Evolutionary conservation across 495 filamentous ascomycete genomes (phyloP).

Genomic region (Daldinia concentrica): DNA sequence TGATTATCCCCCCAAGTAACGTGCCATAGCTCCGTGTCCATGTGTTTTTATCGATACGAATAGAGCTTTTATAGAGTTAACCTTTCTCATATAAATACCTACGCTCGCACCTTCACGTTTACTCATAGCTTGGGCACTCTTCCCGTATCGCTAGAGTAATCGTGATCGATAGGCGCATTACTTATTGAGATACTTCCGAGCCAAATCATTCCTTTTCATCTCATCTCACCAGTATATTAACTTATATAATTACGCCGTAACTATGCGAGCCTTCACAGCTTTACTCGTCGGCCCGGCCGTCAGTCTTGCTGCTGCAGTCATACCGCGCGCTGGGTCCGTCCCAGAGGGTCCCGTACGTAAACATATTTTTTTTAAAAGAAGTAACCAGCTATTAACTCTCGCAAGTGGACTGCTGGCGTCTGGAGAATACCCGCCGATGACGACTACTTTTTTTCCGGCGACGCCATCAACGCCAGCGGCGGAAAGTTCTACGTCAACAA

Average conservation of each 20-base stretch:
- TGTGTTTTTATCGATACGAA: background rate
- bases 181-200: background rate
- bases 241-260: background rate
- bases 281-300: slow-evolving; percentile 17
- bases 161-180: too few relatives aligned
- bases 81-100: background rate
- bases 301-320: slow-evolving; percentile 23
- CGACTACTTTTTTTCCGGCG: slow-evolving; percentile 19
- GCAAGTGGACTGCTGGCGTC: slow-evolving; percentile 33
- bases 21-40: background rate
- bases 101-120: background rate
- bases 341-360: slow-evolving; percentile 14
- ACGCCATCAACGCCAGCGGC: slow-evolving; percentile 39
- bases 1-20: slow-evolving; percentile 21
- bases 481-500: slow-evolving; percentile 45
- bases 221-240: background rate
- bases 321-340: slow-evolving; percentile 2
- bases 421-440: slow-evolving; percentile 28
- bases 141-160: background rate
- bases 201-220: background rate
- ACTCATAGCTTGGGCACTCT: background rate
- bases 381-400: too few relatives aligned
- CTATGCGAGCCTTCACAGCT: slow-evolving; percentile 24
- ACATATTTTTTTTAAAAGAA: too few relatives aligned
- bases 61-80: background rate